Base-by-base conservation (phyloP, 306 rosid genomes). In the Vigna trinervia region DNA sequence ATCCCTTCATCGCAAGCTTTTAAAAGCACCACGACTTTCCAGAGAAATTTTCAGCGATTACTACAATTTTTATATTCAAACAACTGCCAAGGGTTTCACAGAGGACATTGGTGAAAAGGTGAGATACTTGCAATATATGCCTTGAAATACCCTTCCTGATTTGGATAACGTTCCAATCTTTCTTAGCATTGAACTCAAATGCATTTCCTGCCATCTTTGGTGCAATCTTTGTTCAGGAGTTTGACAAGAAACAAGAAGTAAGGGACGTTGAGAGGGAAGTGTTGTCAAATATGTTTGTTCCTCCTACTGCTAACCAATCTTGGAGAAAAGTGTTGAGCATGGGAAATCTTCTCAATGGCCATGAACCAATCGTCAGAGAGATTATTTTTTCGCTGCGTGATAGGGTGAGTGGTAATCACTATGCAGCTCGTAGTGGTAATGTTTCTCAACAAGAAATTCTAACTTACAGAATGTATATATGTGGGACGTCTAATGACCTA, bases 311-410 rank as follows among this genome's bases (percentile, higher is more conserved):
- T 0, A 95, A 91, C 85, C 99, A 90, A 77, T 92, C 96, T 23
- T 92, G 99, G 99, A 87, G 99, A 82, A 92, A 88, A 84, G 96
- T 95, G 57, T 73, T 92, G 76, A 92, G 97, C 97, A 85, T 95
- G 97, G 99, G 97, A n/a, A 95, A 95, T 88, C 97, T 92, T 85
- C 93, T 95, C 81, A 95, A 90, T 56, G 97, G 99, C n/a, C 97
- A 90, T 41, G 97, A 95, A 86, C 94, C 99, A 36, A 72, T 92
- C 69, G 70, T 88, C 80, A 85, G 99, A 80, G 99, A 95, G 84
- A 92, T 89, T 53, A 75, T 95, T 65, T 92, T 95, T 82, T 88
- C 91, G 14, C 68, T 87, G 53, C 89, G 85, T 0, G 98, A 92
- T 79, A 76, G 78, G 41, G 85, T 89, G 80, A 84, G 38, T 30